Evolutionary conservation across 2,329 filamentous ascomycete species (phyloP).

Genomic region (Beauveria varroae): DNA sequence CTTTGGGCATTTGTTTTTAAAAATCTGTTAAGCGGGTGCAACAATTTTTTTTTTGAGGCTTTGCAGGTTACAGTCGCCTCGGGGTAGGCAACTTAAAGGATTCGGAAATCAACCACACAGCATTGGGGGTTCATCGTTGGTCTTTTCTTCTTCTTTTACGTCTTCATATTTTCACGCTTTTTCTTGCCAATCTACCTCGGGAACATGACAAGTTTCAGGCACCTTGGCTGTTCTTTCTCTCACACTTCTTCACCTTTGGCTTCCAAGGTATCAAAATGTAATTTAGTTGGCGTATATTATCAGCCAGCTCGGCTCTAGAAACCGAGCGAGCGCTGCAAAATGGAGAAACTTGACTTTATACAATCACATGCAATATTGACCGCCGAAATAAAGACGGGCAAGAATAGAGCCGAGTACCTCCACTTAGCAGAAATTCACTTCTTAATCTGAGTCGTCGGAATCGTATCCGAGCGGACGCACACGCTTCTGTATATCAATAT

Average conservation of each 20-base stretch:
- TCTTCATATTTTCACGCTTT: neutral
- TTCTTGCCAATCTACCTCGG: neutral
- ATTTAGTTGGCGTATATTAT: constrained; percentile 1
- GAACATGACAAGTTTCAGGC: neutral
- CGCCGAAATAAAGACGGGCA: too few species aligned
- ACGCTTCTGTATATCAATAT: neutral
- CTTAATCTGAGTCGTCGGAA: neutral
- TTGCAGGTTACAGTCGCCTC: neutral
- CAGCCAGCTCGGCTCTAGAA: neutral
- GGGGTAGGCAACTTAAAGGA: neutral
- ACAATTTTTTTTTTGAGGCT: neutral
- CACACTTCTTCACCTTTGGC: neutral
- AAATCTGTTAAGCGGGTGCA: constrained; percentile 3
- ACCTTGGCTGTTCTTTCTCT: neutral
- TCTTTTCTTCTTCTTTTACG: neutral
- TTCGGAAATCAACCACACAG: neutral
- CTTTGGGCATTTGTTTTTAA: neutral
- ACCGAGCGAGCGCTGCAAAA: neutral
- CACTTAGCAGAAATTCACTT: too few species aligned
- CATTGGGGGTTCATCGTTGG: neutral
- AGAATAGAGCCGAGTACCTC: too few species aligned
- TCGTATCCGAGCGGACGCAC: neutral
- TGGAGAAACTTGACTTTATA: neutral
- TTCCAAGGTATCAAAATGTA: constrained; percentile 1
- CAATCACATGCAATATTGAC: neutral